These are phyloP conservation scores for Skeletonema tropicum DNA, from an alignment of 108 stramenopile species.

Conservation along the genomic window DNA sequence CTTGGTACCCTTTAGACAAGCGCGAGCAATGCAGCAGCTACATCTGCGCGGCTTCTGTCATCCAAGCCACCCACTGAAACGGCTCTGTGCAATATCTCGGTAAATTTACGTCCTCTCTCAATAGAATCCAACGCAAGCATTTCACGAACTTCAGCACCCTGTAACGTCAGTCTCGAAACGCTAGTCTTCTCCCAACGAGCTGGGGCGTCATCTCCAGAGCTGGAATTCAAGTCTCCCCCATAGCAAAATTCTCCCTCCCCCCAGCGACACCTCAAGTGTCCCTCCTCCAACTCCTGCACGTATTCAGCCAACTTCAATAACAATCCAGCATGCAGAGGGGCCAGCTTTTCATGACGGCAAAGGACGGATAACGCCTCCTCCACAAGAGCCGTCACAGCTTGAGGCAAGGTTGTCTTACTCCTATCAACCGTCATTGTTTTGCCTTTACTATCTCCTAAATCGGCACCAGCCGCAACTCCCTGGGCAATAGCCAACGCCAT, in stretches of 20 bases:
- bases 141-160: slow-evolving; percentile 61
- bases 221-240: slow-evolving; percentile 55
- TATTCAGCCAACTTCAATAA: slow-evolving; percentile 80
- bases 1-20: slow-evolving; percentile 67
- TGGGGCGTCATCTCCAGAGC: slow-evolving; percentile 17
- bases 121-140: slow-evolving; percentile 46
- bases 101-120: slow-evolving; percentile 58
- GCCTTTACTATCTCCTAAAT: slow-evolving; percentile 40
- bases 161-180: slow-evolving; percentile 61
- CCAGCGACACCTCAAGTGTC: slow-evolving; percentile 80
- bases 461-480: slow-evolving; percentile 40
- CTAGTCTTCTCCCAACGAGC: slow-evolving; percentile 67
- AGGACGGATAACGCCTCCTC: slow-evolving; percentile 79
- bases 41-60: slow-evolving; percentile 65
- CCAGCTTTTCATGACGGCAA: slow-evolving; percentile 64
- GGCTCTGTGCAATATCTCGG: slow-evolving; percentile 63
- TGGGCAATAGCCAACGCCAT: slow-evolving; percentile 69
- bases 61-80: slow-evolving; percentile 66
- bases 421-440: slow-evolving; percentile 46
- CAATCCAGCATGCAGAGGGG: slow-evolving; percentile 69
- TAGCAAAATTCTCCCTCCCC: slow-evolving; percentile 77
- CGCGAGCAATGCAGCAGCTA: slow-evolving; percentile 60
- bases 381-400: slow-evolving; percentile 71
- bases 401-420: slow-evolving; percentile 74
- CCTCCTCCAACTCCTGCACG: slow-evolving; percentile 68